Conservation (phyloP, 2,329 filamentous ascomycete species). For the Colletotrichum sublineola region DNA sequence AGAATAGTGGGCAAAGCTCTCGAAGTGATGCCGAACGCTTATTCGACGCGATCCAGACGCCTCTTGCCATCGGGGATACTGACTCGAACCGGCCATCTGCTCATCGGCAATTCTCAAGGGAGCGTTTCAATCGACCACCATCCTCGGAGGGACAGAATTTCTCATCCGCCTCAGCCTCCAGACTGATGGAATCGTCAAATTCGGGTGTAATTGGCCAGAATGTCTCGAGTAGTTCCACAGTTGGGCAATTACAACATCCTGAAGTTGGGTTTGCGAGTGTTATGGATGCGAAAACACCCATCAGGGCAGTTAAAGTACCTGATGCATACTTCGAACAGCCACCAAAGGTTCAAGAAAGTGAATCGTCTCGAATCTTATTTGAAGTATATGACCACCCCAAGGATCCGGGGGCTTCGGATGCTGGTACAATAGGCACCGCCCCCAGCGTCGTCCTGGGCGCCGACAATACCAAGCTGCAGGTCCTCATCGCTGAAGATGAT, state of each 20-base stretch:
- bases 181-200: neutral
- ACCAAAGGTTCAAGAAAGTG: constrained; percentile 47
- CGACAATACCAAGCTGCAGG: constrained; percentile 63
- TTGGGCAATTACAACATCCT: constrained; percentile 44
- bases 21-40: constrained; percentile 76
- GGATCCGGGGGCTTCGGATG: constrained; percentile 24
- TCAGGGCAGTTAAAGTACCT: constrained; percentile 62
- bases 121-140: constrained; percentile 19
- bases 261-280: constrained; percentile 56
- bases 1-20: constrained; percentile 61
- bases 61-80: constrained; percentile 55
- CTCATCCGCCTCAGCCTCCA: neutral
- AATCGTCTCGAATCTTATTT: constrained; percentile 55
- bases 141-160: neutral
- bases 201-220: constrained; percentile 35
- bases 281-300: constrained; percentile 59
- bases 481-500: constrained; percentile 89
- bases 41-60: constrained; percentile 78
- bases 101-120: constrained; percentile 44
- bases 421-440: constrained; percentile 19
- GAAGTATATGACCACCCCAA: constrained; percentile 50
- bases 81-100: constrained; percentile 24
- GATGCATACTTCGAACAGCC: constrained; percentile 60
- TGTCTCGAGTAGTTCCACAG: constrained; percentile 34
- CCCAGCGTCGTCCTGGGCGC: constrained; percentile 24